These are phyloP conservation scores for Malbranchea zuffiana DNA, from an alignment of 2,329 filamentous ascomycete genomes.

Conservation along the genomic window DNA sequence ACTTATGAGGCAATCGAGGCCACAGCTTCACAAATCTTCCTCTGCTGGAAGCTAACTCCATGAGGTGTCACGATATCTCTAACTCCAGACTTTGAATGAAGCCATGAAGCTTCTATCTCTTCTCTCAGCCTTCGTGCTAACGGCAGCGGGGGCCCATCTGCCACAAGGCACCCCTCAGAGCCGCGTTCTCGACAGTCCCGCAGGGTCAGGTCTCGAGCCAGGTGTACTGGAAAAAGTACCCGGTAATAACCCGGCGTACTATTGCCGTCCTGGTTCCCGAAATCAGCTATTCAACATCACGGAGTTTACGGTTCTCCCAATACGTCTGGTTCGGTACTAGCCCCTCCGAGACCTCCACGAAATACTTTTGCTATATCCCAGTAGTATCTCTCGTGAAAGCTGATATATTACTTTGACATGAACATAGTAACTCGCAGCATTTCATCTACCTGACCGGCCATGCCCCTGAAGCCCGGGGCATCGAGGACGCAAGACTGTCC, in stretches of 20 bases:
- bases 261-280: neutral
- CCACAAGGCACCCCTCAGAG: too few relatives aligned
- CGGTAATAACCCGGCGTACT: conserved; percentile 8
- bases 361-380: neutral
- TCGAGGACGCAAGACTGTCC: conserved; percentile 1
- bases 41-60: too few relatives aligned
- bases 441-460: conserved; percentile 6
- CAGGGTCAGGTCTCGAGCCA: too few relatives aligned
- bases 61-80: too few relatives aligned
- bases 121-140: too few relatives aligned
- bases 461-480: conserved; percentile 1
- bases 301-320: conserved; percentile 3
- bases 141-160: too few relatives aligned
- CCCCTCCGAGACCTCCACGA: conserved; percentile 4
- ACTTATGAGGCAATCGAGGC: too few relatives aligned
- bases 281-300: neutral
- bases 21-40: too few relatives aligned
- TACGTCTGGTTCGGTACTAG: too few relatives aligned
- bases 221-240: conserved; percentile 4
- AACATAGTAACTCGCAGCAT: conserved; percentile 3
- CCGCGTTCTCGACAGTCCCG: too few relatives aligned
- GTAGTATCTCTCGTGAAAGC: neutral
- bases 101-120: too few relatives aligned
- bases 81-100: too few relatives aligned
- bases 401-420: neutral